A percentile compares a stretch with the other conserved stretches of the same genome.
These are phyloP conservation scores for Cyberlindnera subsufficiens DNA, from an alignment of 805 yeast genomes.

Conservation along the genomic window DNA sequence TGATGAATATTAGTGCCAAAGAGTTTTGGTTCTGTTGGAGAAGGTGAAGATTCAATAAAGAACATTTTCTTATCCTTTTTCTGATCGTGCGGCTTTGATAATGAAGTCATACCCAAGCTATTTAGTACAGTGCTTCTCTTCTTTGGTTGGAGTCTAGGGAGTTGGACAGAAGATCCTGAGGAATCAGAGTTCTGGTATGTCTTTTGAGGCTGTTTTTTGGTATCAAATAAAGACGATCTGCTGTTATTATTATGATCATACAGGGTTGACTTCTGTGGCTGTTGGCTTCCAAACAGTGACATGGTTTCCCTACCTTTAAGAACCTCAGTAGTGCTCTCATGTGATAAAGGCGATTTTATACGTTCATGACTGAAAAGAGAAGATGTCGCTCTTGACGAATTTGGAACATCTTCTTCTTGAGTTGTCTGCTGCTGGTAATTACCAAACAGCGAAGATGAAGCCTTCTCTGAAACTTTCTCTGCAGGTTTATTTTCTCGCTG, in stretches of 20 bases:
- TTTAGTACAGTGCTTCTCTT: constrained; percentile 21
- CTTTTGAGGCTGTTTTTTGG: not conserved
- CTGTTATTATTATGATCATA: constrained; percentile 1
- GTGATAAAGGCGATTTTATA: constrained; percentile 20
- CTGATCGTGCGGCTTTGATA: constrained; percentile 3
- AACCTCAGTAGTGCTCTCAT: constrained; percentile 15
- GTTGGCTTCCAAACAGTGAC: constrained; percentile 5
- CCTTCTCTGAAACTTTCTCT: not conserved
- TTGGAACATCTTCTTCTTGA: not conserved
- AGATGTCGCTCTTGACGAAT: not conserved
- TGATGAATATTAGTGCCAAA: constrained; percentile 5
- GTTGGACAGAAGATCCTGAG: constrained; percentile 1
- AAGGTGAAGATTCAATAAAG: constrained; percentile 27
- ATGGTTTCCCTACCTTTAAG: constrained; percentile 3
- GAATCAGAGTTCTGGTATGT: not conserved
- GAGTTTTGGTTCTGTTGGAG: constrained; percentile 20
- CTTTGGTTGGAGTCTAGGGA: constrained; percentile 3
- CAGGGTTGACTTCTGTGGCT: constrained; percentile 1
- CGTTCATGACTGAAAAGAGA: constrained; percentile 8
- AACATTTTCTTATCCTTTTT: constrained; percentile 23
- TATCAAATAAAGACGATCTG: constrained; percentile 12
- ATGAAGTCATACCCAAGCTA: constrained; percentile 23
- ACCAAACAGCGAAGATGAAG: constrained; percentile 8
- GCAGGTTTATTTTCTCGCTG: not conserved
- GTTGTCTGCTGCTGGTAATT: not conserved